Conservation (phyloP, 2,329 filamentous ascomycete genomes). For the Metarhizium album region DNA sequence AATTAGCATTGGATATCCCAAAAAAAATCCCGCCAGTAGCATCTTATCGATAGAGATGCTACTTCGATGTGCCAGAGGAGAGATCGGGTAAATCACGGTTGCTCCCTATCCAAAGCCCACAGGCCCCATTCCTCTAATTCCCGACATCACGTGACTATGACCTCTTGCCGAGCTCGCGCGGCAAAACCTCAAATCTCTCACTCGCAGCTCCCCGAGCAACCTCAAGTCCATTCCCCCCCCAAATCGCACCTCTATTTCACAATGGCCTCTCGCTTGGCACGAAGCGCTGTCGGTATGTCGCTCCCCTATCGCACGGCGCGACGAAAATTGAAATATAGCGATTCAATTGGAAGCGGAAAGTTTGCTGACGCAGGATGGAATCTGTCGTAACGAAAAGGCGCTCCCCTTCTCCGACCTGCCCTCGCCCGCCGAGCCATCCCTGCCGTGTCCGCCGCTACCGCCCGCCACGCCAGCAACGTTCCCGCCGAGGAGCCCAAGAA, state of each 20-base stretch:
- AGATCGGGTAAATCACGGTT: conserved; percentile 15
- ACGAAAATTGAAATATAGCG: neutral
- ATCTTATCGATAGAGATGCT: neutral
- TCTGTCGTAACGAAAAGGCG: conserved; percentile 46
- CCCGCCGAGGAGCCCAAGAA: conserved; percentile 85
- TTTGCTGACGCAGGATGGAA: conserved; percentile 11
- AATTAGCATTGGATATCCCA: neutral
- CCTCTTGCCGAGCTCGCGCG: conserved; percentile 30
- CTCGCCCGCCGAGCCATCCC: conserved; percentile 66
- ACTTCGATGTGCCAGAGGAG: conserved; percentile 1
- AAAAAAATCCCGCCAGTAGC: conserved; percentile 6
- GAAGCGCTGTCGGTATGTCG: conserved; percentile 82
- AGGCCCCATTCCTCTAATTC: neutral
- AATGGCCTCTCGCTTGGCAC: conserved; percentile 98
- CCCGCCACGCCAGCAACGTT: conserved; percentile 64
- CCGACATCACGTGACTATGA: conserved; percentile 24
- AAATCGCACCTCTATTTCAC: conserved; percentile 51
- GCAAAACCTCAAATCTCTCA: conserved; percentile 40
- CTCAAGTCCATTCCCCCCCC: conserved; percentile 37
- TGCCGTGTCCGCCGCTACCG: conserved; percentile 57
- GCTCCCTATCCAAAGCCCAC: neutral
- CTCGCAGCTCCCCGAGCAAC: conserved; percentile 33
- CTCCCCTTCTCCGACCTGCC: conserved; percentile 78
- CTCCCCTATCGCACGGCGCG: neutral
- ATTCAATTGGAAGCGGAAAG: conserved; percentile 18